Conservation (phyloP, 2,329 filamentous ascomycete genomes). For the Venturia carpophila region DNA sequence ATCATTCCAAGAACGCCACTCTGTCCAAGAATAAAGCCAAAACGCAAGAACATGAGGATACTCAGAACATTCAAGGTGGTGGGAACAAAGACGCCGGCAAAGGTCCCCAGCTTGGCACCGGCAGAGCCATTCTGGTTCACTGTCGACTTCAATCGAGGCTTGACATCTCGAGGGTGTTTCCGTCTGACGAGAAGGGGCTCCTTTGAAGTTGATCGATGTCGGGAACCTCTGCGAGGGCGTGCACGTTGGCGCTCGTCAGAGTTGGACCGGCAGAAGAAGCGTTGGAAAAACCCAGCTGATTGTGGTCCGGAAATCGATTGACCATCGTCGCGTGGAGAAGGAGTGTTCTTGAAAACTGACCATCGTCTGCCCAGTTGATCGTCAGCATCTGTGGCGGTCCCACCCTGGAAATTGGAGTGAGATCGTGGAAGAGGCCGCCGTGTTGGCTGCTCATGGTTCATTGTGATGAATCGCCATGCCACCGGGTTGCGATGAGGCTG, state of each 20-base stretch:
- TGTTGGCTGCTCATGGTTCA: not conserved
- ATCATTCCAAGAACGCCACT: constrained; percentile 72
- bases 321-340: constrained; percentile 4
- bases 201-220: not conserved
- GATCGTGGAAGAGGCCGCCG: constrained; percentile 21
- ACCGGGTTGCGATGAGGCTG: not conserved
- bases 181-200: not conserved
- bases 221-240: not conserved
- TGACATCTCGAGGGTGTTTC: constrained; percentile 6
- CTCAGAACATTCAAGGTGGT: constrained; percentile 84
- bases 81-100: constrained; percentile 64
- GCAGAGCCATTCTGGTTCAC: not conserved
- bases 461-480: not conserved
- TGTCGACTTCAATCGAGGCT: not conserved
- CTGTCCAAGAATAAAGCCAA: constrained; percentile 76
- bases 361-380: constrained; percentile 37
- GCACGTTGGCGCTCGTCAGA: not conserved
- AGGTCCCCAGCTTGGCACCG: constrained; percentile 59
- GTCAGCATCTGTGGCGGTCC: constrained; percentile 38
- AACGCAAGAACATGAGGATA: constrained; percentile 87
- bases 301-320: too few relatives aligned
- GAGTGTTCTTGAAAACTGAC: constrained; percentile 22
- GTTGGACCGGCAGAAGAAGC: not conserved
- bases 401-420: constrained; percentile 38
- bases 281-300: constrained; percentile 21